These are phyloP conservation scores for Rhizopogon vesiculosus DNA, from an alignment of 768 basidiomycete genomes.

Conservation along the genomic window DNA sequence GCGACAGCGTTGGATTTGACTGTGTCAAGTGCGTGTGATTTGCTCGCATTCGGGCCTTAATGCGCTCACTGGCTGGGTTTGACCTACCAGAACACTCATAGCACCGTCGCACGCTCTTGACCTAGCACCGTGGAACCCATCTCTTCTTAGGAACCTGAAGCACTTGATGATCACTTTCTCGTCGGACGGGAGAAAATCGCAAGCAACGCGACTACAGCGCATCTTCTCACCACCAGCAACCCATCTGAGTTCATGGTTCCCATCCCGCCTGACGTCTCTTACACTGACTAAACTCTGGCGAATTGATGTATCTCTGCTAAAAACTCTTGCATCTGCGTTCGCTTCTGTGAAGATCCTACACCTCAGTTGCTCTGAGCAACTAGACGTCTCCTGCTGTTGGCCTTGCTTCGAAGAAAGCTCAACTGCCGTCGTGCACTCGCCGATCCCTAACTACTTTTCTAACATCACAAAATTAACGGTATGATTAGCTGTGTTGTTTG, in stretches of 20 bases:
- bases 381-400: slow-evolving; percentile 58
- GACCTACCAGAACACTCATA: slow-evolving; percentile 13
- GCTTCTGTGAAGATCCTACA: slow-evolving; percentile 43
- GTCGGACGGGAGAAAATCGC: slow-evolving; percentile 40
- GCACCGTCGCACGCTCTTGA: slow-evolving; percentile 15
- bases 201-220: slow-evolving; percentile 30
- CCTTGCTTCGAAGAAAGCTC: slow-evolving; percentile 60
- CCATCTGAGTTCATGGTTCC: slow-evolving; percentile 12
- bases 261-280: slow-evolving; percentile 39
- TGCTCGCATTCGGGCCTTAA: slow-evolving; percentile 11
- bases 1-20: slow-evolving; percentile 25
- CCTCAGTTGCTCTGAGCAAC: slow-evolving; percentile 55
- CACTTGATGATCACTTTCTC: slow-evolving; percentile 38
- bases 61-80: slow-evolving; percentile 1
- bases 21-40: slow-evolving; percentile 43
- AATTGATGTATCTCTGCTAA: slow-evolving; percentile 47
- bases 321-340: slow-evolving; percentile 40
- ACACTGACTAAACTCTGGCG: slow-evolving; percentile 51
- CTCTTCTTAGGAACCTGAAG: slow-evolving; percentile 30
- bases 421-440: slow-evolving; percentile 52
- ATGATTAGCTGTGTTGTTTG: slow-evolving; percentile 19
- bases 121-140: slow-evolving; percentile 20
- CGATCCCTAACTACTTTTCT: slow-evolving; percentile 48
- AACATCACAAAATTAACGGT: slow-evolving; percentile 47
- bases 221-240: slow-evolving; percentile 28